Evolutionary conservation across 805 yeast species (phyloP), one percentile per base, ranked within the genome.

Genomic region (Komagataella mondaviorum): DNA sequence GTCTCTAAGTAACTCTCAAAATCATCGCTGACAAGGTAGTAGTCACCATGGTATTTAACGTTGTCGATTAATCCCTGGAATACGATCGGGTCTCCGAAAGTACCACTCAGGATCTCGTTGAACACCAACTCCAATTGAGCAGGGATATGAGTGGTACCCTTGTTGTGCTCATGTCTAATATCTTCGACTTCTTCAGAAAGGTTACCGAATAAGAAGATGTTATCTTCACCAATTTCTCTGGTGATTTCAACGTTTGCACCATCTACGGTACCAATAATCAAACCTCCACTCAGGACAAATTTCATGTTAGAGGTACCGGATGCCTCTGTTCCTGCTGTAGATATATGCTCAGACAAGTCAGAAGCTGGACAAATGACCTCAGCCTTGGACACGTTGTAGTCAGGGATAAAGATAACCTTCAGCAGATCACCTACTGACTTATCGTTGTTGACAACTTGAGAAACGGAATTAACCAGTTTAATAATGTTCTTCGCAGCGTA

Each of bases 301-400:
- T 89, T 89, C 97, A 89, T 89, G 71, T 89, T 89, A 43, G 95
- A 86, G 39, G 97, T 89, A 63, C 97, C 97, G 0, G 95, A 85
- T 20, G 96, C 97, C 66, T 89, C 97, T 24, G 97, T 89, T 59
- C 97, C 97, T 6, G 97, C 97, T 46, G 97, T 89, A 12, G 96
- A 89, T 57, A 89, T 89, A 70, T 89, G 97, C 70, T 89, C 93
- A 48, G 93, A 84, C 60, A 89, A 72, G 65, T 89, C 97, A 47
- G 91, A 82, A 18, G 91, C 96, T 23, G 96, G 96, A 57, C 81
- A 76, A 61, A 89, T 87, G 53, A 88, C 77, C 70, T 90, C 96
- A 1, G 96, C 96, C 67, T 89, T 90, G 43, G 95, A 85, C 45
- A 90, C 97, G 60, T 89, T 89, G 70, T 89, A 89, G 66, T 90